Percentiles rank a stretch among this genome's conserved stretches.
Evolutionary conservation across 805 yeast species (phyloP).

Genomic region (Blastobotrys robertii): DNA sequence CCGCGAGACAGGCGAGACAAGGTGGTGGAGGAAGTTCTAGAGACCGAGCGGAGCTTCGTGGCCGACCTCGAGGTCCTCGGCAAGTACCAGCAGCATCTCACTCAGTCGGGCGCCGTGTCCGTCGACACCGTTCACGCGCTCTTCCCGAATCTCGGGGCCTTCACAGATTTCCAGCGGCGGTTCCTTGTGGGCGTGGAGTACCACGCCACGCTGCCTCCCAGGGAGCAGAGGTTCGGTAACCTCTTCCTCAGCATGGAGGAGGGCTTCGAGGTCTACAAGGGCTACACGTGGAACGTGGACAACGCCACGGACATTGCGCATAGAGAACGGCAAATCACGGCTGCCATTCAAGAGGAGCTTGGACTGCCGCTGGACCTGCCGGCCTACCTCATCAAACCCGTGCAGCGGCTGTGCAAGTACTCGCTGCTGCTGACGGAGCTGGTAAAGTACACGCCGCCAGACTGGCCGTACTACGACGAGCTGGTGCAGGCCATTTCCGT

Average conservation of each 20-base stretch:
- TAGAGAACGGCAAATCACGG: too few species aligned
- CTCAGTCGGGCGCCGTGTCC: slow-evolving; percentile 55
- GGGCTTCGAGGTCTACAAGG: slow-evolving; percentile 82
- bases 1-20: slow-evolving; percentile 54
- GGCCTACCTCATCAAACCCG: slow-evolving; percentile 83
- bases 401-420: slow-evolving; percentile 92
- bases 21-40: slow-evolving; percentile 74
- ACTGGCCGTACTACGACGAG: slow-evolving; percentile 52
- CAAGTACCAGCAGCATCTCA: slow-evolving; percentile 57
- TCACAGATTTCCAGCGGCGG: slow-evolving; percentile 87
- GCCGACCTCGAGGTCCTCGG: slow-evolving; percentile 75
- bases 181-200: slow-evolving; percentile 83
- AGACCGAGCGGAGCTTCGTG: slow-evolving; percentile 87
- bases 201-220: slow-evolving; percentile 63
- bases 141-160: slow-evolving; percentile 75
- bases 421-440: slow-evolving; percentile 71
- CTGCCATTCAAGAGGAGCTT: slow-evolving; percentile 39
- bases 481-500: slow-evolving; percentile 59
- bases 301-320: slow-evolving; percentile 72
- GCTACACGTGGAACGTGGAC: slow-evolving; percentile 87
- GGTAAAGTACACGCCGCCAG: slow-evolving; percentile 49
- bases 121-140: slow-evolving; percentile 71
- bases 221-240: slow-evolving; percentile 80
- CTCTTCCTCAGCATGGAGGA: slow-evolving; percentile 77
- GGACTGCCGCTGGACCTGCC: slow-evolving; percentile 65